Base-by-base conservation (phyloP, 305 asterid genomes). In the Fraxinus velutina region DNA sequence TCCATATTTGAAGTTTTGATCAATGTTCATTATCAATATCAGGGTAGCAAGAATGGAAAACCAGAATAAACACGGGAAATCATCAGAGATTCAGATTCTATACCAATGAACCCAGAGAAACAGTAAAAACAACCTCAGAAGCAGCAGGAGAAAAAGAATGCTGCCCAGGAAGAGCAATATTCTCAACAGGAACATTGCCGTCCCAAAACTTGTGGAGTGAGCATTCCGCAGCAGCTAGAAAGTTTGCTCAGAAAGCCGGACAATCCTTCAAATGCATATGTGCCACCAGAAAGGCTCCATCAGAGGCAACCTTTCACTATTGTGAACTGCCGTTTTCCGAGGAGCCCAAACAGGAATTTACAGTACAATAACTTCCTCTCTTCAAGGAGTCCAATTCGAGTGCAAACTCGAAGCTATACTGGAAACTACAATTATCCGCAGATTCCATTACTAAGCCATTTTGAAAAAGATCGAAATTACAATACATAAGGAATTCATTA, bases 281-380 rank as follows among this genome's bases (percentile, higher is more conserved):
- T 47, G 55, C 85, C 81, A 36, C 60, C 81, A 71, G 83, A 85
- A 77, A 34, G 76, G 76, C 71, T 71, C 80, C 84, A 60, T 78
- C 89, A 85, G 50, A 89, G 89, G 70, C 89, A 82, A 37, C 89
- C 92, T 83, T 84, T 88, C 82, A 84, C 79, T 62, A 57, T 73
- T 81, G 37, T 76, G 81, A 84, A 82, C 50, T 22, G 9, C 77
- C 72, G 33, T 76, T 47, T 52, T 39, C 66, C 82, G 2, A 22
- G 17, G 84, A 81, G 42, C 75, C 71, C 85, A 64, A 37, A 62
- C 36, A 76, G 73, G 71, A 60, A 60, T 8, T 60, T 8, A 77
- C 71, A 64, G 37, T 81, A 21, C 52, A 39, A 15, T 7, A 73
- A 76, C 47, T 24, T 62, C 13, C 15, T 19, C 29, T 72, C 77